Evolutionary conservation across 1,284 basidiomycete species (phyloP), one percentile per base, ranked within the genome.

Genomic region (Rhodotorula sp.): DNA sequence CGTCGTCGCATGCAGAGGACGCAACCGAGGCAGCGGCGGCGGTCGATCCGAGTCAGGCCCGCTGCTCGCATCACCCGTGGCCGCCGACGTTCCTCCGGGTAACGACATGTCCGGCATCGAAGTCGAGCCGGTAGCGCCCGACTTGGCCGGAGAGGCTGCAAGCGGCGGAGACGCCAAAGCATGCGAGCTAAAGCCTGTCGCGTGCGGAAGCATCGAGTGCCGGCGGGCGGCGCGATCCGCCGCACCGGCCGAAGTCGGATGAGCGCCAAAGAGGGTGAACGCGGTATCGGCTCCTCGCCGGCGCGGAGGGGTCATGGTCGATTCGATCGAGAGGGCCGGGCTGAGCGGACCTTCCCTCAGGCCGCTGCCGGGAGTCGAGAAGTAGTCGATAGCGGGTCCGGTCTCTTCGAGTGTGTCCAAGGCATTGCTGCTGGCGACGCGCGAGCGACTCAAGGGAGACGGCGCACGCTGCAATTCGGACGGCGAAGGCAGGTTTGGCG

Each of bases 361-460:
- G 3, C 55, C 65, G 44, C 62, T 59, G 6, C 62, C 67, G 33
- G 45, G 59, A 4, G 63, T 70, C 15, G 73, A 70, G 60, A 75
- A 75, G 56, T 66, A 67, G 51, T 72, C 73, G 33, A 62, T 63
- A 3, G 73, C 73, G 1, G 73, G 73, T 6, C 73, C 73, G 6
- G 48, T 42, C 48, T 75, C 73, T 45, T 57, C 53, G 46, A 75
- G 73, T 46, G 73, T 75, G 49, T 73, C 73, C 62, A 75, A 71
- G 26, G 45, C 58, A 20, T 54, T 64, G 24, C 61, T 60, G 6
- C 67, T 64, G 4, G 71, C 55, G 24, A 46, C 64, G 44, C 72
- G 63, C 10, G 51, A 49, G 46, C 71, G 59, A 7, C 60, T 22
- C n/a, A 45, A 46, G 46, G 62, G 55, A 22, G 54, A 33, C 2